These are phyloP conservation scores for Parafenestella ontariensis DNA, from an alignment of 2,329 filamentous ascomycete genomes.

Conservation along the genomic window DNA sequence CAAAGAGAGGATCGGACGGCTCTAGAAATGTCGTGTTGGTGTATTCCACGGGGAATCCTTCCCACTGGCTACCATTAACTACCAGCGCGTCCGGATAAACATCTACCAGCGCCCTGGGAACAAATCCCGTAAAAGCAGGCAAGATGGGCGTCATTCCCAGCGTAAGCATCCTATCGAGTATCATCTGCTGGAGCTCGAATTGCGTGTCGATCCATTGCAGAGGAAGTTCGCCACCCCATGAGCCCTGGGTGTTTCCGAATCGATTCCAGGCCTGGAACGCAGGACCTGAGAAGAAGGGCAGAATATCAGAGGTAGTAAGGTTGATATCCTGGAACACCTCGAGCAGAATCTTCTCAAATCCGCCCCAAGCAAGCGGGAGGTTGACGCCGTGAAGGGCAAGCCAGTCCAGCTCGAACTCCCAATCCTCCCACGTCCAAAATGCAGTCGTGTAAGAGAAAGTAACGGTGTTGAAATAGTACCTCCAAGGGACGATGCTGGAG, in stretches of 20 bases:
- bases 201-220: slow-evolving; percentile 57
- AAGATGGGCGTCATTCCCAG: slow-evolving; percentile 62
- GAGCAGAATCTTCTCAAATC: slow-evolving; percentile 59
- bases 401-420: slow-evolving; percentile 62
- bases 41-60: slow-evolving; percentile 50
- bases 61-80: slow-evolving; percentile 55
- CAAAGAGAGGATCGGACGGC: slow-evolving; percentile 55
- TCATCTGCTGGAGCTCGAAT: slow-evolving; percentile 58
- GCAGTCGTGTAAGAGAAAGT: slow-evolving; percentile 61
- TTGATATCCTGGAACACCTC: slow-evolving; percentile 58
- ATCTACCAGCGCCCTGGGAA: slow-evolving; percentile 53
- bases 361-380: slow-evolving; percentile 61
- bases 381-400: slow-evolving; percentile 61
- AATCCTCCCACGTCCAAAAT: slow-evolving; percentile 63
- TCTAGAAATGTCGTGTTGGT: slow-evolving; percentile 59
- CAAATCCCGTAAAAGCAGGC: slow-evolving; percentile 60
- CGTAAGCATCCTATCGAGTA: slow-evolving; percentile 59
- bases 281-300: slow-evolving; percentile 58
- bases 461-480: slow-evolving; percentile 61
- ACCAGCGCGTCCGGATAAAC: slow-evolving; percentile 54
- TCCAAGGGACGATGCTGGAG: slow-evolving; percentile 54
- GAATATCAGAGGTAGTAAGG: slow-evolving; percentile 54
- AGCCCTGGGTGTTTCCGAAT: slow-evolving; percentile 62
- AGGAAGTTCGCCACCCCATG: slow-evolving; percentile 57
- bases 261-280: slow-evolving; percentile 63